Evolutionary conservation across 371 early-diverging fungal genomes (phyloP).

Genomic region (Zopfochytrium polystomum): DNA sequence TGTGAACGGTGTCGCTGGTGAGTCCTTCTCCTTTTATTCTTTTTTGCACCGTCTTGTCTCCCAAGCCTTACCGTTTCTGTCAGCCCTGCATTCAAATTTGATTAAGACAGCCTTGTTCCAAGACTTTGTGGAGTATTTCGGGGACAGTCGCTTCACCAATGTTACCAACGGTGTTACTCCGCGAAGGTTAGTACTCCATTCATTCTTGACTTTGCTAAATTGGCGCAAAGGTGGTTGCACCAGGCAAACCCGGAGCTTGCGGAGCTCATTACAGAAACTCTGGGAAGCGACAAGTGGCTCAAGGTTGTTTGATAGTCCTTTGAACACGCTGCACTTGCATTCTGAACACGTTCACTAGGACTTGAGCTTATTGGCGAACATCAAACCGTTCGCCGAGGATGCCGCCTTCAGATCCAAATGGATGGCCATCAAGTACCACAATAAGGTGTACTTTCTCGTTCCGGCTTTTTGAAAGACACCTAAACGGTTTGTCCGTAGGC

Average conservation of each 20-base stretch:
- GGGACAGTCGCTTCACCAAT: slow-evolving; percentile 81
- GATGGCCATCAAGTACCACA: slow-evolving; percentile 78
- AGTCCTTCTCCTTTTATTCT: background rate
- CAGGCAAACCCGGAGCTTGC: slow-evolving; percentile 85
- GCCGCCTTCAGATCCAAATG: slow-evolving; percentile 70
- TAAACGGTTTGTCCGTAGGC: too few species aligned
- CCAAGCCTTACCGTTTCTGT: too few species aligned
- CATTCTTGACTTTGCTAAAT: slow-evolving; percentile 14
- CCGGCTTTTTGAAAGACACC: too few species aligned
- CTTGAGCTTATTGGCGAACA: slow-evolving; percentile 55
- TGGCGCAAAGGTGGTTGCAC: slow-evolving; percentile 75
- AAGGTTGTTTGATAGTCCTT: slow-evolving; percentile 33
- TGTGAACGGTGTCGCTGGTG: slow-evolving; percentile 88
- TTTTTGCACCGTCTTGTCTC: too few species aligned
- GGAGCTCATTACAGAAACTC: slow-evolving; percentile 67
- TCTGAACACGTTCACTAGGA: too few species aligned
- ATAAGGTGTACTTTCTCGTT: too few species aligned
- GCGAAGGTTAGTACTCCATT: slow-evolving; percentile 28
- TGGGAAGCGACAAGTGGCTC: slow-evolving; percentile 71
- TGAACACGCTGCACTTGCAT: background rate
- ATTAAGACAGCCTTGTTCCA: slow-evolving; percentile 76
- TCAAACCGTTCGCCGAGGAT: slow-evolving; percentile 63
- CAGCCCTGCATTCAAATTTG: slow-evolving; percentile 82
- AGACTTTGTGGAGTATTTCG: slow-evolving; percentile 82
- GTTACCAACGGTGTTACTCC: slow-evolving; percentile 94